These are phyloP conservation scores for Pyricularia grisea DNA, from an alignment of 2,329 filamentous ascomycete species.

Conservation along the genomic window DNA sequence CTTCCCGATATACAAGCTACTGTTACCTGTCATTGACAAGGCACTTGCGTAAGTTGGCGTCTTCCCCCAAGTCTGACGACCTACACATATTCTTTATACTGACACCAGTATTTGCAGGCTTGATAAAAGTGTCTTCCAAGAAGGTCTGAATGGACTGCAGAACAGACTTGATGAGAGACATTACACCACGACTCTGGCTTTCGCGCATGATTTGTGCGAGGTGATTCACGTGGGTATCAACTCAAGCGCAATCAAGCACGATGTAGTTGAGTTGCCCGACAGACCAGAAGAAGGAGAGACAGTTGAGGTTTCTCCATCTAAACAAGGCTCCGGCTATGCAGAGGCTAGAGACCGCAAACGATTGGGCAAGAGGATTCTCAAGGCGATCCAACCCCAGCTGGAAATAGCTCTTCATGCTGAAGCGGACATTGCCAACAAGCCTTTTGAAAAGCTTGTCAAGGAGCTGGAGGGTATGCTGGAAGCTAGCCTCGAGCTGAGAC, in stretches of 20 bases:
- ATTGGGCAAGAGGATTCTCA: slow-evolving; percentile 83
- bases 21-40: slow-evolving; percentile 71
- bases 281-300: background rate
- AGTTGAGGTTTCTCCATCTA: slow-evolving; percentile 37
- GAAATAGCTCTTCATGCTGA: slow-evolving; percentile 72
- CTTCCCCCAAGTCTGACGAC: background rate
- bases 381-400: slow-evolving; percentile 67
- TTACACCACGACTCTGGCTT: slow-evolving; percentile 48
- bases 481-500: slow-evolving; percentile 50
- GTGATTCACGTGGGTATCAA: slow-evolving; percentile 45
- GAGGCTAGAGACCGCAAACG: slow-evolving; percentile 76
- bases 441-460: slow-evolving; percentile 59
- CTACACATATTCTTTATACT: background rate
- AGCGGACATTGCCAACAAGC: slow-evolving; percentile 65
- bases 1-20: slow-evolving; percentile 72
- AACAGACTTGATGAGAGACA: slow-evolving; percentile 42
- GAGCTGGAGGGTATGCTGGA: slow-evolving; percentile 69
- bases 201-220: slow-evolving; percentile 46
- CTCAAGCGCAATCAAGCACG: background rate
- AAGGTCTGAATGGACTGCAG: slow-evolving; percentile 39
- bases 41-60: slow-evolving; percentile 61
- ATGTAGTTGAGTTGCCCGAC: background rate
- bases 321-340: slow-evolving; percentile 36
- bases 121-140: slow-evolving; percentile 52
- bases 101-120: slow-evolving; percentile 34